phyloP scores from a whole-genome alignment of 78 protist species.

The Dictyostelium brefeldianum region DNA sequence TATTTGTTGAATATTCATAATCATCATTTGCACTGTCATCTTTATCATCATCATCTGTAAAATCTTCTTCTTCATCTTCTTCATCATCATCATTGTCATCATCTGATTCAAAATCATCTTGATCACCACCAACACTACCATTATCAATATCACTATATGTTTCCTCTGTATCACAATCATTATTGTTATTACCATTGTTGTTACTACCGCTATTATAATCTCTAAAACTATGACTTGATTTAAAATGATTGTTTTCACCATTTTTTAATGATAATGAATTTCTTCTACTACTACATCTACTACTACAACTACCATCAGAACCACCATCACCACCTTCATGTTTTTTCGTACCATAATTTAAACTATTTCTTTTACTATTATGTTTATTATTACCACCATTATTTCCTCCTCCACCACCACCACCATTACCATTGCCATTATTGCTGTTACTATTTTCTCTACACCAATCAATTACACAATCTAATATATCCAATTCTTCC shows the following conservation, averaged over 20 bases:
- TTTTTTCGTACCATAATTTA: background rate
- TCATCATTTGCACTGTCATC: conserved; percentile 80
- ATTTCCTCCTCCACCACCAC: no score
- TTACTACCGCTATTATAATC: no score
- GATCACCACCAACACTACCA: conserved; percentile 24
- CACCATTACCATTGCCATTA: background rate
- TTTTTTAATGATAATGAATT: conserved; percentile 51
- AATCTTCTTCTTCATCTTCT: conserved; percentile 49
- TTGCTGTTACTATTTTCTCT: conserved; percentile 2
- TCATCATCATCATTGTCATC: conserved; percentile 53
- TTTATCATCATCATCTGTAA: conserved; percentile 77
- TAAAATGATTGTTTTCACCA: background rate
- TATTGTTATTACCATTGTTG: conserved; percentile 14
- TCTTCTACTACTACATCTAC: conserved; percentile 74
- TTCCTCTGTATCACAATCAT: conserved; percentile 52
- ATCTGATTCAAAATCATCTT: conserved; percentile 59
- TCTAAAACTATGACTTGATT: no score
- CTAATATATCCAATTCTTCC: conserved; percentile 72
- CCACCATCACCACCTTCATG: conserved; percentile 52
- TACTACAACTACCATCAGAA: conserved; percentile 62
- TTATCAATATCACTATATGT: conserved; percentile 22
- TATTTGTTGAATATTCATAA: conserved; percentile 34
- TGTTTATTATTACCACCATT: background rate
- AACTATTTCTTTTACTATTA: conserved; percentile 21
- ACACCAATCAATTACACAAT: conserved; percentile 70